Conservation (phyloP, 2,329 filamentous ascomycete genomes). For the Neophaeococcomyces mojaviensis region DNA sequence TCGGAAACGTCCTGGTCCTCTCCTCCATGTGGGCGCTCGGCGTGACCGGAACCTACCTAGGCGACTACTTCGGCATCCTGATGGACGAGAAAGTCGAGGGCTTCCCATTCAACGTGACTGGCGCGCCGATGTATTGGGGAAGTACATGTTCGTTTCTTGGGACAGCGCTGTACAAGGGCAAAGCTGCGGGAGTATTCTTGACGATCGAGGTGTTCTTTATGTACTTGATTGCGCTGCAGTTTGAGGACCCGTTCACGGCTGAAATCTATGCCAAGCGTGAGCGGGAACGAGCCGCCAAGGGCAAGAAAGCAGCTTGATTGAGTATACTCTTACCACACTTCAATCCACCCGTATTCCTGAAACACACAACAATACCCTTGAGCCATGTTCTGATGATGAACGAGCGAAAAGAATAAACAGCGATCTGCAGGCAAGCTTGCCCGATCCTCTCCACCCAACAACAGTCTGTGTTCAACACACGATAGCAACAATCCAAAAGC, state of each 20-base stretch:
- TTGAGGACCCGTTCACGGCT: slow-evolving; percentile 90
- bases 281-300: slow-evolving; percentile 25
- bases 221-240: slow-evolving; percentile 73
- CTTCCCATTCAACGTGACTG: slow-evolving; percentile 90
- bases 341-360: not conserved
- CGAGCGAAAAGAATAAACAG: too few species aligned
- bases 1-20: slow-evolving; percentile 77
- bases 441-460: not conserved
- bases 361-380: too few species aligned
- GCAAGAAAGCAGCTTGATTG: slow-evolving; percentile 31
- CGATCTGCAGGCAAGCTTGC: not conserved
- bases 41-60: slow-evolving; percentile 90
- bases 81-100: slow-evolving; percentile 92
- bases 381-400: too few species aligned
- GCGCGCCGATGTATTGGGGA: slow-evolving; percentile 94
- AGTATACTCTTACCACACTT: slow-evolving; percentile 22
- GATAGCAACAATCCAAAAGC: too few species aligned
- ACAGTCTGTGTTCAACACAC: not conserved
- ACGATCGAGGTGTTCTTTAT: slow-evolving; percentile 67
- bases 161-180: slow-evolving; percentile 74
- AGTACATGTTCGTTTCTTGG: slow-evolving; percentile 88
- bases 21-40: slow-evolving; percentile 87
- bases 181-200: slow-evolving; percentile 75
- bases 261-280: slow-evolving; percentile 83
- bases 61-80: slow-evolving; percentile 97